Base-by-base conservation (phyloP, 2,329 filamentous ascomycete genomes). In the Neofusicoccum umdonicola region DNA sequence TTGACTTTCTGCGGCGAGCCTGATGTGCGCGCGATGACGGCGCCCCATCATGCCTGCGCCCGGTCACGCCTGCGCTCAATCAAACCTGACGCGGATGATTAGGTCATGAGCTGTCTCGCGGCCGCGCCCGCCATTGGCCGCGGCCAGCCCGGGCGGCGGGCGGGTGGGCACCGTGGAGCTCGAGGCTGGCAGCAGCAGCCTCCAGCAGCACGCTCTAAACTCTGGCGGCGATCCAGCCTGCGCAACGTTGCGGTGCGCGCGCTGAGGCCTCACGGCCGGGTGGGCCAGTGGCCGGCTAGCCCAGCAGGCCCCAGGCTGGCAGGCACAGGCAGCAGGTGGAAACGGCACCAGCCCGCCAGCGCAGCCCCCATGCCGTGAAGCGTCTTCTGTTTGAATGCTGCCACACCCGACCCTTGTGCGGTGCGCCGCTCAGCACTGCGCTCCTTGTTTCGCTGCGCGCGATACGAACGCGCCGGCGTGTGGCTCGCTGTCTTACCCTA, bases 401-500 rank as follows among this genome's bases (percentile, higher is more conserved):
- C 44, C 39, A 60, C 56, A 62, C 47, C 39, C 45, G 58, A 50
- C 58, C 58, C 58, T 62, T 62, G 58, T 39, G 58, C 44, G 57
- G 58, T 48, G 47, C 58, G 47, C 58, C 58, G 44, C 44, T 62
- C 45, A 62, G 39, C 60, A 22, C 60, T 19, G 45, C 45, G 34
- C 50, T 62, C 60, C 60, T 51, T 62, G 60, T 51, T 60, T 60
- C 56, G 56, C 54, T 45, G 58, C 34, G 60, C n/a, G 45, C 60
- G 50, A 62, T 62, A 62, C 60, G 60, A 62, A 62, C 39, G 58
- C 47, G 58, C 58, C 58, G 58, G 44, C 58, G 47, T 51, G 60
- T 62, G 60, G 60, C 45, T 62, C 60, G 45, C 60, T 54, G 60
- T 60, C 56, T 60, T 60, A 60, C 56, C 56, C 56, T 60, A 60